Conservation (phyloP, 208 protist species). For the Trypanosoma congolense region DNA sequence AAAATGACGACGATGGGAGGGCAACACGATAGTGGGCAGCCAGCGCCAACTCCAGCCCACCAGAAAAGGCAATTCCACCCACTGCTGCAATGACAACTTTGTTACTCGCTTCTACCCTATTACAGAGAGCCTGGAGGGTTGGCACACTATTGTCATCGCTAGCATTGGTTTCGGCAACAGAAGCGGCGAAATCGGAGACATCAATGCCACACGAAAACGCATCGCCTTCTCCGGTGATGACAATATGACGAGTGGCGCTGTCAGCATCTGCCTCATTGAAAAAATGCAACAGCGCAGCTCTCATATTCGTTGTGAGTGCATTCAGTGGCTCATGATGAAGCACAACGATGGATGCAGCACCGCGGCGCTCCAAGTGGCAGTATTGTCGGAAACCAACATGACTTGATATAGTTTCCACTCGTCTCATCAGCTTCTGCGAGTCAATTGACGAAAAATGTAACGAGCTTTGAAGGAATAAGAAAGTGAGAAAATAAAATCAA, state of each 20-base stretch:
- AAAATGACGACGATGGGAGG: slow-evolving; percentile 25
- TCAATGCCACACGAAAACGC: slow-evolving; percentile 77
- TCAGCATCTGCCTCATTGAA: slow-evolving; percentile 42
- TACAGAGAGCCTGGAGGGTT: slow-evolving; percentile 41
- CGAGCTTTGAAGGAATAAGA: too few species aligned
- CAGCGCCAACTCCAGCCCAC: slow-evolving; percentile 73
- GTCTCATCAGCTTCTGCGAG: too few species aligned
- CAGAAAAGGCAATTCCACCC: slow-evolving; percentile 59
- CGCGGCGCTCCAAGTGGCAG: slow-evolving; percentile 45
- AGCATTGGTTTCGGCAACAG: slow-evolving; percentile 13
- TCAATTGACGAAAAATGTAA: too few species aligned
- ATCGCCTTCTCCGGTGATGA: slow-evolving; percentile 33
- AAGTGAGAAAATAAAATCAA: too few species aligned
- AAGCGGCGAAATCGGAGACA: slow-evolving; percentile 39
- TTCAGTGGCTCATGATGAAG: slow-evolving; percentile 41
- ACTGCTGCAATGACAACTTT: slow-evolving; percentile 77
- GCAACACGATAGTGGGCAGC: slow-evolving; percentile 65
- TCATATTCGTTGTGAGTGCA: slow-evolving; percentile 40
- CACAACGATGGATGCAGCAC: slow-evolving; percentile 31
- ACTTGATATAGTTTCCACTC: slow-evolving; percentile 21
- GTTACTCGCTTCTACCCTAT: slow-evolving; percentile 33
- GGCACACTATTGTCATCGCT: slow-evolving; percentile 20
- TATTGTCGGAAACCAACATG: slow-evolving; percentile 49
- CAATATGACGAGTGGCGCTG: slow-evolving; percentile 16
- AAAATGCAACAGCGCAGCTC: slow-evolving; percentile 36